Evolutionary conservation across 2,329 filamentous ascomycete genomes (phyloP), one percentile per base, ranked within the genome.

Genomic region (Calonectria pauciramosa): DNA sequence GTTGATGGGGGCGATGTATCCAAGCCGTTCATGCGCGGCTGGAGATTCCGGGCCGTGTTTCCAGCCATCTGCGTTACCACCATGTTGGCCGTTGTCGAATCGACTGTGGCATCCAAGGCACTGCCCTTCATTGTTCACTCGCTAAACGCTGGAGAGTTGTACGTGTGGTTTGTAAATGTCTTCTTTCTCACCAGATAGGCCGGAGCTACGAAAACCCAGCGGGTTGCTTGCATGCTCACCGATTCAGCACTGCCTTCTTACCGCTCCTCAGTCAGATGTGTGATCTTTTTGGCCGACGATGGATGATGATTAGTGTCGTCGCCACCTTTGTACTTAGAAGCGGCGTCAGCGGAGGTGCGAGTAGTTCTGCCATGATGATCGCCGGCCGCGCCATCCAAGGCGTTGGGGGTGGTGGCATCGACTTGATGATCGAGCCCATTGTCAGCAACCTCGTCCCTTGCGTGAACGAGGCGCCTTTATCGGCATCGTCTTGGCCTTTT

Each of bases 231-330:
- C 1, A 8, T 30, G 23, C 23, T 30, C 26, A 52, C 13, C 8
- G 4, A 14, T 30, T 7, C 10, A 26, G 64, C 1, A 75, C 71
- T 9, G 86, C 86, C 1, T 82, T 89, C 13, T 88, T 88, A 68
- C 89, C 89, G 0, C 75, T 90, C 0, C 87, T 86, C 63, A 88
- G 87, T 1, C 88, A 91, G 76, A 72, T 88, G 0, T 83, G 87
- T 34, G 85, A 90, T 74, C 84, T 91, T 26, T 90, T 88, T 69
- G 90, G 90, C 18, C 85, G 90, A 2, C 84, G 87, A 28, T 85
- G 82, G 68, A 78, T 85, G 3, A 82, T 83, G 4, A 79, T 90
- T 0, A 28, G 75, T 6, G 68, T 79, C 4, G 72, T 73, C n/a
- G 75, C 63, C 68, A 30, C 77, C 1, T 82, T 83, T 26, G 69